These are phyloP conservation scores for Lentinus brumalis DNA, from an alignment of 768 basidiomycete genomes.

Conservation along the genomic window DNA sequence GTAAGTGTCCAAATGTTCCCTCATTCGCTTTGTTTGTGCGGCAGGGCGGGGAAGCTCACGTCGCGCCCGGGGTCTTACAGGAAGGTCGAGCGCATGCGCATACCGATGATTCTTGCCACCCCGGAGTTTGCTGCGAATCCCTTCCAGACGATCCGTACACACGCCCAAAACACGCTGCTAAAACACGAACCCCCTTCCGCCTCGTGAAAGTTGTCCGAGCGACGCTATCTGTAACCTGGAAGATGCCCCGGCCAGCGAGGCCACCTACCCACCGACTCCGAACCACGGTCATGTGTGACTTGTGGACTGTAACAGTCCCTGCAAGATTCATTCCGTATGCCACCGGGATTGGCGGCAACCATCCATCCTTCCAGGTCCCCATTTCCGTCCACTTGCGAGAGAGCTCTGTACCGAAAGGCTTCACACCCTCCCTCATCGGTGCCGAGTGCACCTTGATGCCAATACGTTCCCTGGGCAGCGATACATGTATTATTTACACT, in stretches of 20 bases:
- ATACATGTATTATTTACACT: slow-evolving; percentile 11
- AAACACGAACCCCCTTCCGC: slow-evolving; percentile 41
- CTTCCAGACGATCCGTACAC: slow-evolving; percentile 76
- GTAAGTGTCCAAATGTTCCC: slow-evolving; percentile 39
- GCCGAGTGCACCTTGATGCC: neutral
- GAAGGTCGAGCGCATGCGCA: slow-evolving; percentile 64
- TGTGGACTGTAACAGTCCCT: too few relatives aligned
- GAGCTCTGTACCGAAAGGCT: too few relatives aligned
- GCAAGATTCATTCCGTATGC: neutral
- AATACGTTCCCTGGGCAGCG: neutral
- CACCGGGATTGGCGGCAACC: neutral
- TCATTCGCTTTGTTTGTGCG: slow-evolving; percentile 8
- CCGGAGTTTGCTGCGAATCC: slow-evolving; percentile 68
- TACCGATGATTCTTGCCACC: slow-evolving; percentile 69
- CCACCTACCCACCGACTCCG: too few relatives aligned
- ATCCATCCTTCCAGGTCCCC: too few relatives aligned
- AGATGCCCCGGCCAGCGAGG: neutral
- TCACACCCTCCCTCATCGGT: too few relatives aligned
- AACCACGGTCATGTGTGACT: too few relatives aligned
- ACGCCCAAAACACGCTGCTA: slow-evolving; percentile 76
- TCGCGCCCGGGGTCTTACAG: slow-evolving; percentile 38
- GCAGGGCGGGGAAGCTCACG: slow-evolving; percentile 5
- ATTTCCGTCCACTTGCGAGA: too few relatives aligned
- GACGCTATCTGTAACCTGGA: neutral
- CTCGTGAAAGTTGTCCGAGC: neutral